Percentiles rank a stretch among this genome's conserved stretches.
phyloP scores from a whole-genome alignment of 2,329 filamentous ascomycete genomes.

The Lachnellula arida region DNA sequence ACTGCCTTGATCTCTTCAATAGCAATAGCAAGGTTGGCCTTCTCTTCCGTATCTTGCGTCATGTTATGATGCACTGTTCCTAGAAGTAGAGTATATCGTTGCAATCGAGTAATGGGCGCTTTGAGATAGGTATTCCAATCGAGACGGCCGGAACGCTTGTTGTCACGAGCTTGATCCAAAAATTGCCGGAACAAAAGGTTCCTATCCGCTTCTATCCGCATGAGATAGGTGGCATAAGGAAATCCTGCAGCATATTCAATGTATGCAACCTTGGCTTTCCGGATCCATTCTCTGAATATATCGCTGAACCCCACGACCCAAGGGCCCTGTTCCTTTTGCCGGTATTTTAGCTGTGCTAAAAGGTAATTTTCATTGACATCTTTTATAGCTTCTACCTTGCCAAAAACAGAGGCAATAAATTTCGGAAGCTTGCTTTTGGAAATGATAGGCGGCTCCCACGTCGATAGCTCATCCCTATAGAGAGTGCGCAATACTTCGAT shows the following conservation, averaged over 20 bases:
- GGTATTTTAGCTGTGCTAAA: conserved; percentile 89
- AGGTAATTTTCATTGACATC: conserved; percentile 90
- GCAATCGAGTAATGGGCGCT: conserved; percentile 84
- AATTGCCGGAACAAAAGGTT: conserved; percentile 87
- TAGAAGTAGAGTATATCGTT: conserved; percentile 82
- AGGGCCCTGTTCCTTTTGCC: conserved; percentile 93
- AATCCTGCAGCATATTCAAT: conserved; percentile 89
- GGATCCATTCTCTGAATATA: conserved; percentile 96
- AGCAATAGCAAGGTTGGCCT: conserved; percentile 73
- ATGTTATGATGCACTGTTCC: conserved; percentile 81
- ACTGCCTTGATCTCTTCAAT: conserved; percentile 90
- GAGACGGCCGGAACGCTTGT: conserved; percentile 75
- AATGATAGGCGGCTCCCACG: conserved; percentile 74
- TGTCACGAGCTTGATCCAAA: conserved; percentile 70
- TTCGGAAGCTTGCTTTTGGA: conserved; percentile 69
- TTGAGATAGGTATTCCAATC: conserved; percentile 96
- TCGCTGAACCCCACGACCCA: conserved; percentile 94
- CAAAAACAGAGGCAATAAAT: conserved; percentile 84
- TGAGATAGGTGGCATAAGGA: conserved; percentile 74
- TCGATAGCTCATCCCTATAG: conserved; percentile 75
- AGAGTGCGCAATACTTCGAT: conserved; percentile 79
- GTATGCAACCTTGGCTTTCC: conserved; percentile 84
- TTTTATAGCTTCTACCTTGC: conserved; percentile 82
- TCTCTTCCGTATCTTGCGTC: conserved; percentile 80
- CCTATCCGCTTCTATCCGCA: conserved; percentile 77